Base-by-base conservation (phyloP, 1,284 basidiomycete genomes). In the Uromyces viciae-fabae region DNA sequence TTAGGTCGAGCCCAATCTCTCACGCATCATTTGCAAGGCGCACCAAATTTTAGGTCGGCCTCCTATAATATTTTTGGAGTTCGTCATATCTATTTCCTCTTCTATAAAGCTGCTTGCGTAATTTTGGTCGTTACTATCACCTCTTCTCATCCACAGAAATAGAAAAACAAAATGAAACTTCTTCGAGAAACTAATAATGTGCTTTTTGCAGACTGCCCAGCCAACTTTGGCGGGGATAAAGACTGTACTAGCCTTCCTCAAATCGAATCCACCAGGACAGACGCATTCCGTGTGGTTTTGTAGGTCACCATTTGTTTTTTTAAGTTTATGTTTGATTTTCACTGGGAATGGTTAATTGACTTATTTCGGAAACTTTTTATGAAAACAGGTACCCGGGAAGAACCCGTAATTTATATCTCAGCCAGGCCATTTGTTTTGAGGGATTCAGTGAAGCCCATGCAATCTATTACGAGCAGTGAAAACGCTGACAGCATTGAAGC, bases 391-490 rank as follows among this genome's bases (percentile, higher is more conserved):
- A 81, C 79, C 22, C 22, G 33, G n/a, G 92, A 94, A 85, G 92
- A 94, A 84, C 92, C 92, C 4, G 90, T 93, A 90, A 91, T 96
- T 56, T 95, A 95, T 85, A 95, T 98, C 82, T 95, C 94, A 75
- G 94, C 94, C 15, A 86, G 95, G 40, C 95, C 97, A 0, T 99
- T 97, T 84, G 96, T 99, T 17, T 88, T 99, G n/a, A 90, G 97
- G 71, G 96, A 99, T 86, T 91, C 93, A 0, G 90, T 93, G 17
- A 91, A 92, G 81, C 96, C 97, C 0, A 90, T 92, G 81, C 89
- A 90, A 73, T 93, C 92, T 0, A 89, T 98, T 80, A 89, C 91
- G 22, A 87, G 98, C 56, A 96, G 94, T 22, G 94, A 97, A 86
- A 90, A 97, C 52, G 93, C 95, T 0, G 92, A 94, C 86, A 98